Base-by-base conservation (phyloP, 805 yeast species). In the Candida vaughaniae region DNA sequence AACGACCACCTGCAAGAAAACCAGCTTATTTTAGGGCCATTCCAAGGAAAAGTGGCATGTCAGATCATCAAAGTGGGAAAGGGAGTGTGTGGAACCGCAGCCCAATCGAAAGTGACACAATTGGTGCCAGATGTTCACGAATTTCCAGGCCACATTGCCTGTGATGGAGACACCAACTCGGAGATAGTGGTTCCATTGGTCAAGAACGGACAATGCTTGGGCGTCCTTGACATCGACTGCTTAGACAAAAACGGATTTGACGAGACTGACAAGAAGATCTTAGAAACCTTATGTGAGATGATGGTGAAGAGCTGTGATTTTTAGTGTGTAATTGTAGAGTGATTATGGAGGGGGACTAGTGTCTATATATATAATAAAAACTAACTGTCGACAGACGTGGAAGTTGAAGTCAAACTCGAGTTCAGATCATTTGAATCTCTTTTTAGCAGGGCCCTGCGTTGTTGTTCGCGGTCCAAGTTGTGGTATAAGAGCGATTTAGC, bases 1-100 rank as follows among this genome's bases (percentile, higher is more conserved):
- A 47, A 69, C 12, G 71, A 77, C 36, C 58, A 66, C 3, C 51
- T 56, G 9, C 56, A 52, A 17, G 32, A 48, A 1, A 31, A 56
- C 1, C 78, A 73, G 51, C 66, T 93, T 35, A 71, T 86, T 16
- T 66, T 91, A 25, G 99, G 95, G 0, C 99, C 99, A 10, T 91
- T 91, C 60, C 95, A 87, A 60, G 99, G 99, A 4, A 88, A 88
- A 58, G 97, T 91, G 3, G 98, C 98, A 0, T 91, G 99, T 52
- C 98, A 93, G 60, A 64, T 65, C 18, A 93, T 91, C 40, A 53
- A 65, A 38, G 65, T 83, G 35, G 96, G 96, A 4, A 71, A 64
- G 41, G 99, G 99, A 10, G 98, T 91, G 0, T 93, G 98, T 64
- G 98, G 99, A 4, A 65, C 77, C 1, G 95, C 96, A 2, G 96